Conservation (phyloP, 768 basidiomycete genomes). For the Lactifluus piperatus region DNA sequence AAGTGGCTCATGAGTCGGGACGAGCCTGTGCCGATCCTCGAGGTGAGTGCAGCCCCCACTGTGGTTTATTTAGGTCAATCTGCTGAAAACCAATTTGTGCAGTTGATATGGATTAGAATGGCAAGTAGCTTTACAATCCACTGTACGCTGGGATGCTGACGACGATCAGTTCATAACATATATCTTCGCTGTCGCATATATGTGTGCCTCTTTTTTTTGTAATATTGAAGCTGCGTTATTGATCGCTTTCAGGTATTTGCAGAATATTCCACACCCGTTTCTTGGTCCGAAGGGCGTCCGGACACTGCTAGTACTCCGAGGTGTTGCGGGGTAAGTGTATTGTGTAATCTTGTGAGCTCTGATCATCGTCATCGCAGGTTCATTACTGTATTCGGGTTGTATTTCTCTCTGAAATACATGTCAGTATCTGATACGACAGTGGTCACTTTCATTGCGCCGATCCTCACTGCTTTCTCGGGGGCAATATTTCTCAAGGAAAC, state of each 20-base stretch:
- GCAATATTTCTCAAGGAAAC: conserved; percentile 53
- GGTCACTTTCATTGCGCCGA: conserved; percentile 66
- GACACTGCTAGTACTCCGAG: conserved; percentile 44
- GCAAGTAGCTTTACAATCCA: conserved; percentile 25
- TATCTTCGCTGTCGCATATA: conserved; percentile 41
- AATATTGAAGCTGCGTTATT: background rate
- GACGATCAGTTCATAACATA: conserved; percentile 41
- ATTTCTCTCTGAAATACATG: conserved; percentile 64
- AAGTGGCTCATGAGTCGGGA: conserved; percentile 52
- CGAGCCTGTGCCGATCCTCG: conserved; percentile 46
- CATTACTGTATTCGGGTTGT: conserved; percentile 60
- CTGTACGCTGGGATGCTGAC: conserved; percentile 7
- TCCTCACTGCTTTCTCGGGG: conserved; percentile 53
- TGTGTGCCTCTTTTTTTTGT: conserved; percentile 26
- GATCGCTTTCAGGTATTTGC: conserved; percentile 27
- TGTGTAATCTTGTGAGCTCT: no score
- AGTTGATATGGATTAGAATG: conserved; percentile 55
- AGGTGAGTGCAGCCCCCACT: conserved; percentile 32
- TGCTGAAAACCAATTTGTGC: background rate
- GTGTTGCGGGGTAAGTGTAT: conserved; percentile 46
- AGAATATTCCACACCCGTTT: conserved; percentile 46
- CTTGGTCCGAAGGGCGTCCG: conserved; percentile 65
- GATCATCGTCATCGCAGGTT: conserved; percentile 38
- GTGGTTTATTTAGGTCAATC: background rate
- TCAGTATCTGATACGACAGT: conserved; percentile 74